Percentiles rank a stretch among this genome's conserved stretches.
phyloP scores from a whole-genome alignment of 2,329 filamentous ascomycete genomes.

The Paradendryphiella salina region DNA sequence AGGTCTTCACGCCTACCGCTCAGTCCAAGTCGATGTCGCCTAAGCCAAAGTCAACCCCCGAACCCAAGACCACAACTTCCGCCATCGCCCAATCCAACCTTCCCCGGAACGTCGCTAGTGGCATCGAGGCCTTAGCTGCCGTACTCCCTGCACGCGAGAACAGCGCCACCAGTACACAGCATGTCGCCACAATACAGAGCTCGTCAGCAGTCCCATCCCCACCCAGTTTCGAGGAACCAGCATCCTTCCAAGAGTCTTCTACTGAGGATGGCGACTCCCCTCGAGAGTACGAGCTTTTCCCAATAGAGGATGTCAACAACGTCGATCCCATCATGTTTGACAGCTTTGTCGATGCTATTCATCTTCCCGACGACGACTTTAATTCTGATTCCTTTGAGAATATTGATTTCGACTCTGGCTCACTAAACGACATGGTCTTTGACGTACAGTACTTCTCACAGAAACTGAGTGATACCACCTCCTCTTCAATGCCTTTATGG shows the following conservation, averaged over 20 bases:
- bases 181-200: constrained; percentile 17
- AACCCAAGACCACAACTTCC: constrained; percentile 10
- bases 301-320: constrained; percentile 29
- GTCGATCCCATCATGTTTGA: constrained; percentile 35
- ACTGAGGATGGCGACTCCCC: constrained; percentile 34
- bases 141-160: constrained; percentile 41
- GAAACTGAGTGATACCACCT: constrained; percentile 21
- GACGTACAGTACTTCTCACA: constrained; percentile 25
- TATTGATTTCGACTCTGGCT: constrained; percentile 33
- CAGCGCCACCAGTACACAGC: constrained; percentile 17
- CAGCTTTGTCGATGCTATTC: constrained; percentile 27
- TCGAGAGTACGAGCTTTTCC: constrained; percentile 30
- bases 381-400: constrained; percentile 32
- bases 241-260: constrained; percentile 26
- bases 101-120: constrained; percentile 37
- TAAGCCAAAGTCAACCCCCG: constrained; percentile 17
- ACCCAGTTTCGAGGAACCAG: constrained; percentile 26
- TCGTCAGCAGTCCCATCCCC: constrained; percentile 25
- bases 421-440: constrained; percentile 26
- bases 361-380: constrained; percentile 30
- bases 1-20: constrained; percentile 47
- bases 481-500: constrained; percentile 15
- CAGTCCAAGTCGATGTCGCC: constrained; percentile 28
- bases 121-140: constrained; percentile 45
- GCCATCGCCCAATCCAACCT: constrained; percentile 21